Percentiles rank a stretch among this genome's conserved stretches.
phyloP scores from a whole-genome alignment of 2,329 filamentous ascomycete genomes.

The Trichoderma atrobrunneum region DNA sequence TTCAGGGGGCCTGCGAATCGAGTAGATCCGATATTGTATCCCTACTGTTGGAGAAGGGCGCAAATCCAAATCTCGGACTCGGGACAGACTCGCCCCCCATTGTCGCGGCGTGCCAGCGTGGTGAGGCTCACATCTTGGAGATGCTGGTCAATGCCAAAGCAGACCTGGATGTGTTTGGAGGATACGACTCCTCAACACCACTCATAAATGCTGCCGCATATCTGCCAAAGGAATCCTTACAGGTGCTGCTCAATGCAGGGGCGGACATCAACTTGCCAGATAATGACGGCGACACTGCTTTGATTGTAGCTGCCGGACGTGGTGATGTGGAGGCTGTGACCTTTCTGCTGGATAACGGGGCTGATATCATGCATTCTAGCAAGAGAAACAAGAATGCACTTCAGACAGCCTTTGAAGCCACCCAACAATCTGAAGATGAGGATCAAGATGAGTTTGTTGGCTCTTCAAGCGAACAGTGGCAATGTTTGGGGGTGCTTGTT shows the following conservation, averaged over 20 bases:
- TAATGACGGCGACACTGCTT: constrained; percentile 36
- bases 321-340: constrained; percentile 35
- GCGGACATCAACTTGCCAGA: constrained; percentile 39
- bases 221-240: constrained; percentile 33
- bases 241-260: constrained; percentile 34
- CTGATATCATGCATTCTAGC: constrained; percentile 25
- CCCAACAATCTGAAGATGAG: neutral
- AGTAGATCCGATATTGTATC: constrained; percentile 36
- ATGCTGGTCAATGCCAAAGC: constrained; percentile 36
- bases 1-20: constrained; percentile 40
- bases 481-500: constrained; percentile 5
- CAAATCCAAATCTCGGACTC: constrained; percentile 37
- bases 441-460: neutral
- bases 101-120: constrained; percentile 35
- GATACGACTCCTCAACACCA: constrained; percentile 34
- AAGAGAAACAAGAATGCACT: constrained; percentile 11
- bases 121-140: constrained; percentile 36
- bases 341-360: constrained; percentile 36
- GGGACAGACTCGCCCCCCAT: constrained; percentile 37
- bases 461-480: neutral
- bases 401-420: constrained; percentile 1
- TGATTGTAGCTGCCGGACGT: constrained; percentile 36
- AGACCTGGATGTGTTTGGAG: constrained; percentile 36
- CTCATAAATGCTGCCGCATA: constrained; percentile 37
- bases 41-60: constrained; percentile 36